These are phyloP conservation scores for Alternaria ethzedia DNA, from an alignment of 2,329 filamentous ascomycete species.

Conservation along the genomic window DNA sequence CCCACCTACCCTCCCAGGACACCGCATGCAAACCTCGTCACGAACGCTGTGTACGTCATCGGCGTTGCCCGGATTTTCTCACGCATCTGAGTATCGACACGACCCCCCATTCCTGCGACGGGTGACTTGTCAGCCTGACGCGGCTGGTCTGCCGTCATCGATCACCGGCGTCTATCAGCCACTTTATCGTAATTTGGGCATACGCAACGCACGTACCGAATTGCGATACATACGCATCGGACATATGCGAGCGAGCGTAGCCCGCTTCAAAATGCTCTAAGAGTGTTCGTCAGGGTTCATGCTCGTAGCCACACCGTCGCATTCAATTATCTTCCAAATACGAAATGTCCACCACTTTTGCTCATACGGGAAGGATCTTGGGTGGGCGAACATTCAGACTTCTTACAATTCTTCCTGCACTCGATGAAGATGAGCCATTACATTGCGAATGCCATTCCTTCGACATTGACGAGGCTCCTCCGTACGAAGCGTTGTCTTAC, in stretches of 20 bases:
- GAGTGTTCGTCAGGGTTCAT: neutral
- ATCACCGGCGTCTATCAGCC: neutral
- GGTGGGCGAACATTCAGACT: neutral
- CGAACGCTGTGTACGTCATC: neutral
- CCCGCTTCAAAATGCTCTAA: neutral
- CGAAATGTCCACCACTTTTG: neutral
- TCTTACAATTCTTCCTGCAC: neutral
- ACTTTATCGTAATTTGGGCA: neutral
- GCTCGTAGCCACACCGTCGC: neutral
- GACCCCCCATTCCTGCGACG: neutral
- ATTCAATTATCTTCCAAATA: neutral
- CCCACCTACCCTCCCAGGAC: neutral
- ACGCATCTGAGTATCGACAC: neutral
- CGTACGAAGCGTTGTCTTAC: conserved; percentile 15
- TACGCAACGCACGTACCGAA: neutral
- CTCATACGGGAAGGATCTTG: rapidly evolving
- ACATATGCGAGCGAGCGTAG: neutral
- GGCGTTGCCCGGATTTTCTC: neutral
- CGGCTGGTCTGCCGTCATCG: neutral
- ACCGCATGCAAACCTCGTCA: neutral
- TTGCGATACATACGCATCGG: neutral
- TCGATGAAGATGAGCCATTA: neutral
- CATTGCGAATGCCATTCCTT: neutral
- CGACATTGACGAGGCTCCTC: neutral
- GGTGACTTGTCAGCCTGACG: neutral